phyloP scores from a whole-genome alignment of 371 early-diverging fungal species.

The Rhizopus stolonifer region DNA sequence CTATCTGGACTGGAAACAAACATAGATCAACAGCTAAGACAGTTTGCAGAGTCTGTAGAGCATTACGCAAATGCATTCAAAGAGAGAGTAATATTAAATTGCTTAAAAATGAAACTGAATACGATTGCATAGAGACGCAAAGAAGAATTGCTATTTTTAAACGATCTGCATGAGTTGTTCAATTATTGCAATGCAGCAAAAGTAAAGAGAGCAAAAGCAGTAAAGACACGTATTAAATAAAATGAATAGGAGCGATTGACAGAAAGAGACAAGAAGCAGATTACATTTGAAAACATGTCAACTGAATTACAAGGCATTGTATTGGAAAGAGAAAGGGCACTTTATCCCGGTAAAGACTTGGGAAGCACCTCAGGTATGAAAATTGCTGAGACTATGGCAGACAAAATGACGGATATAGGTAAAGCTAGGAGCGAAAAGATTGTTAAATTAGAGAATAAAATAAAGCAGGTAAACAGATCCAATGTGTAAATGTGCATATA shows the following conservation, averaged over 20 bases:
- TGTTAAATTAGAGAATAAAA: conserved; percentile 64
- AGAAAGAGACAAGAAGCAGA: conserved; percentile 89
- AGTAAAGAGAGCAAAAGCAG: conserved; percentile 35
- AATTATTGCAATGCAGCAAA: conserved; percentile 86
- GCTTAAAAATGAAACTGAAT: no score
- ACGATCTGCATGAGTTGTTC: conserved; percentile 83
- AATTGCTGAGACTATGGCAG: conserved; percentile 75
- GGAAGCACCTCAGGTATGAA: conserved; percentile 55
- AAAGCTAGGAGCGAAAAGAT: conserved; percentile 71
- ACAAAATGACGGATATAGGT: conserved; percentile 81
- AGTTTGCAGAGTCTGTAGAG: conserved; percentile 72
- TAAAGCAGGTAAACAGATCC: conserved; percentile 60
- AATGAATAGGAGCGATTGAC: conserved; percentile 65
- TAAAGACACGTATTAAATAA: no score
- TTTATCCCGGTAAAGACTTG: conserved; percentile 43
- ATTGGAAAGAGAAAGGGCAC: conserved; percentile 61
- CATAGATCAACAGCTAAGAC: conserved; percentile 70
- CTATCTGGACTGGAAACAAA: conserved; percentile 84
- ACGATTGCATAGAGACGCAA: conserved; percentile 29
- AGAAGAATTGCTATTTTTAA: conserved; percentile 77
- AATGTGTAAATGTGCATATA: background rate
- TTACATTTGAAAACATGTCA: conserved; percentile 86
- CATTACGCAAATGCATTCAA: conserved; percentile 64
- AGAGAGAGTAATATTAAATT: conserved; percentile 74
- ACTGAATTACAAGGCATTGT: conserved; percentile 66